Percentiles rank a stretch among this genome's conserved stretches.
These are phyloP conservation scores for Kwoniella europaea DNA, from an alignment of 768 basidiomycete genomes.

Conservation along the genomic window DNA sequence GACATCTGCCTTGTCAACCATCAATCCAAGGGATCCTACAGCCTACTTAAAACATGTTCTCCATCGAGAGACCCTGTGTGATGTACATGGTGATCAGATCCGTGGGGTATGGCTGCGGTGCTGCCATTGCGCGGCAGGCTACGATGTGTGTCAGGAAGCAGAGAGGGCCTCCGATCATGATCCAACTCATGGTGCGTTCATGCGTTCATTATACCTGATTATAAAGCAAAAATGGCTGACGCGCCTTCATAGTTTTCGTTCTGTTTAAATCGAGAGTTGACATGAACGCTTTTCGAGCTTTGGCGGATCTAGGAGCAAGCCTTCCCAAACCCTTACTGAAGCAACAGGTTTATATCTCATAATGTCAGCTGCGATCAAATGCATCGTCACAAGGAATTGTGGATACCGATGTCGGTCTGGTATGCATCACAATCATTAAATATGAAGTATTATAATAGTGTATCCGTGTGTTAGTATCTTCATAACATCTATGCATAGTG, in stretches of 20 bases:
- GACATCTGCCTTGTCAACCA: conserved; percentile 18
- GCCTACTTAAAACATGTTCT: conserved; percentile 51
- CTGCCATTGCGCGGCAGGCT: conserved; percentile 72
- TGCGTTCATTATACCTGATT: background rate
- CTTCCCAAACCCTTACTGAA: conserved; percentile 67
- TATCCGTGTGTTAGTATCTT: background rate
- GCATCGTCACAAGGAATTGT: background rate
- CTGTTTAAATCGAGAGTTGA: conserved; percentile 85
- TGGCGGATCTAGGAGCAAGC: conserved; percentile 65
- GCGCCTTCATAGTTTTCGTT: conserved; percentile 66
- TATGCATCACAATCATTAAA: background rate
- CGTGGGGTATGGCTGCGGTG: conserved; percentile 90
- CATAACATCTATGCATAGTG: background rate
- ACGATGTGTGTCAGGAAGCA: conserved; percentile 84
- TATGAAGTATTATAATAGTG: background rate
- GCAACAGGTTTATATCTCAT: conserved; percentile 65
- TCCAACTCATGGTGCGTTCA: conserved; percentile 65
- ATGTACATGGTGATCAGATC: conserved; percentile 81
- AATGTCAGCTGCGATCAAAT: background rate
- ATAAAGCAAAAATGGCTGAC: background rate
- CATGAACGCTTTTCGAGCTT: conserved; percentile 71
- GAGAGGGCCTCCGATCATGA: conserved; percentile 82
- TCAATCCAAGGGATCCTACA: conserved; percentile 31
- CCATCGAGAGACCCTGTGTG: conserved; percentile 71
- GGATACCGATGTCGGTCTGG: background rate